Base-by-base conservation (phyloP, 176 grass and related monocot species). In the Hsuehochloa calcarea region DNA sequence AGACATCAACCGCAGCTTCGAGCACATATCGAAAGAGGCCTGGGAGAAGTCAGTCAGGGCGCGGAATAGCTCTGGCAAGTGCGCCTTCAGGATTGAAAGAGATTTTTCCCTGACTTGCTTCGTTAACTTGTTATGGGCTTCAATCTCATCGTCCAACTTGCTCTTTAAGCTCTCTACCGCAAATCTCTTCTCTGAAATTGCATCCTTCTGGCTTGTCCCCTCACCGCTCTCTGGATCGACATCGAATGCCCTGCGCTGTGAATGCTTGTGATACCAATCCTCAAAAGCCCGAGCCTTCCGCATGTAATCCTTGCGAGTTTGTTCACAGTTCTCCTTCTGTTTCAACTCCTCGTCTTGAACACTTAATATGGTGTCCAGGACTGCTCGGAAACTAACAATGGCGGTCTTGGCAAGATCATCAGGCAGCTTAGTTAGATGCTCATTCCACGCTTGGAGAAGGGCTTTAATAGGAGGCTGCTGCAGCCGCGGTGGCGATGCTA, bases 61-160 rank as follows among this genome's bases (percentile, higher is more conserved):
- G 0, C 93, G 89, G 41, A 99, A 99, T 61, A 99, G 75, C 87
- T 99, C 93, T 22, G 97, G 97, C 70, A 99, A 65, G 63, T 94
- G 91, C 11, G 90, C 93, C 75, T 88, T 99, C 67, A 99, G 88
- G 76, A 89, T 94, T 2, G 85, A 87, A 7, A 94, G 73, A 40
- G 97, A 96, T 59, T 96, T 99, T 63, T 99, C 97, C 60, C 97
- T 92, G 17, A 96, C 93, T 83, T 99, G 97, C 84, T 91, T 99
- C 14, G 89, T 83, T 27, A 99, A 19, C 77, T 88, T 94, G 64
- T 84, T 86, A 64, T 91, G 86, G 51, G 52, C 20, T 49, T 99
- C 97, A 0, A 89, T 20, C 71, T 92, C 97, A 0, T 86, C 88
- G 1, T 96, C 88, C 16, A 99, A 92, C 68, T 81, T 83, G 68